Percentiles rank a stretch among this genome's conserved stretches.
These are phyloP conservation scores for Blastomyces parvus DNA, from an alignment of 2,329 filamentous ascomycete species.

Conservation along the genomic window DNA sequence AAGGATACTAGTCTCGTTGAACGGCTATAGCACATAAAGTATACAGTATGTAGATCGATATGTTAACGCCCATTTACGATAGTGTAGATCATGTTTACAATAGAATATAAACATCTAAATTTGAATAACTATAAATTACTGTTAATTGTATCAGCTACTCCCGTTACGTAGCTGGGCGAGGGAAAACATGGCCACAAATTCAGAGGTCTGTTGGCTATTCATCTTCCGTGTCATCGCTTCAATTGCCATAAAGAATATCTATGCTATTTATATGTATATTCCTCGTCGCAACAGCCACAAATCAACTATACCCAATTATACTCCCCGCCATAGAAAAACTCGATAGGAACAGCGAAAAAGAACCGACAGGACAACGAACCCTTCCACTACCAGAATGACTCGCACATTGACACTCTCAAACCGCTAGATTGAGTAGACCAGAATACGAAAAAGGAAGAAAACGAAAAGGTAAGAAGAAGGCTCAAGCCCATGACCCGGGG, in stretches of 20 bases:
- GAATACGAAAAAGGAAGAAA: neutral
- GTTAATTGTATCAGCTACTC: neutral
- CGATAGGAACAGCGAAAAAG: neutral
- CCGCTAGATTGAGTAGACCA: neutral
- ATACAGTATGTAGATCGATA: neutral
- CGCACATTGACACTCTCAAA: neutral
- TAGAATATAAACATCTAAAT: neutral
- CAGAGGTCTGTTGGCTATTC: neutral
- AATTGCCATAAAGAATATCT: neutral
- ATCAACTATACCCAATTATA: neutral
- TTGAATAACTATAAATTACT: neutral
- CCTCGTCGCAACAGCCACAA: neutral
- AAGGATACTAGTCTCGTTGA: constrained; percentile 46
- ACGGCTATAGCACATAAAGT: neutral
- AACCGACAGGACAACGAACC: neutral
- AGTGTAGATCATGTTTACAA: neutral
- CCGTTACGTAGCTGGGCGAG: neutral
- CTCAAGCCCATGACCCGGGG: neutral
- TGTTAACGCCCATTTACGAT: neutral
- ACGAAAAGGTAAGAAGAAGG: neutral
- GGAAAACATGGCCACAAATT: neutral
- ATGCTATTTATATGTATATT: neutral
- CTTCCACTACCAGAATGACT: neutral
- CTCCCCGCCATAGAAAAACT: neutral
- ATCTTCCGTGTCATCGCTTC: neutral